Base-by-base conservation (phyloP, 1,284 basidiomycete genomes). In the Mycosarcoma maydis region DNA sequence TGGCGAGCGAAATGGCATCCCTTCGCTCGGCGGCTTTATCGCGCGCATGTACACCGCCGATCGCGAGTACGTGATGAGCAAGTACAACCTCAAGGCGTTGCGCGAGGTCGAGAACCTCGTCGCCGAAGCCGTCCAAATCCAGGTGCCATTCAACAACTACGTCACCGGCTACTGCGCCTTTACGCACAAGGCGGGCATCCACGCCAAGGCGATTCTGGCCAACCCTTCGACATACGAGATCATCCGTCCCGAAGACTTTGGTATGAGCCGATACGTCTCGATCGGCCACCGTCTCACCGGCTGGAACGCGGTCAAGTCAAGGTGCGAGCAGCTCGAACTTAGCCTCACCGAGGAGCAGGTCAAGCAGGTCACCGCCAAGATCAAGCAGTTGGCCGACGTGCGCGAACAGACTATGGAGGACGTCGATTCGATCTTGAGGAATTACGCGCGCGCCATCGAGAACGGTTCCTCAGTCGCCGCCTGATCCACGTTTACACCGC, bases 131-230 rank as follows among this genome's bases (percentile, higher is more conserved):
- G 96, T 99, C 65, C 93, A 98, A 83, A 92, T 98, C 82, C 92
- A 94, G 78, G 89, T 99, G 40, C 95, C 96, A 34, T 99, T 98
- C 86, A 92, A 92, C 88, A 95, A 96, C 84, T 86, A 86, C 81
- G 86, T 87, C 76, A 87, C 86, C 54, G 96, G 96, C 26, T 98
- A 98, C 85, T 98, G 96, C 82, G 96, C 96, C 17, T 99, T 99
- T 86, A 99, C 96, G 23, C 96, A 98, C 90, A 98, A 99, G 89
- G 96, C 96, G 27, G 96, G 96, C 83, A 99, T 99, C 76, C 96
- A 99, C 84, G 96, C 96, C 85, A 99, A 99, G 87, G 96, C 96
- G 37, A 99, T 99, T 84, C 88, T 99, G 55, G 98, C 98, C 86
- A 98, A 99, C 87, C 96, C 96, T 1, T 92, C 91, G 78, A 99